Evolutionary conservation across 192 early-diverging fungal species (phyloP).

Genomic region (Lobosporangium transversale): DNA sequence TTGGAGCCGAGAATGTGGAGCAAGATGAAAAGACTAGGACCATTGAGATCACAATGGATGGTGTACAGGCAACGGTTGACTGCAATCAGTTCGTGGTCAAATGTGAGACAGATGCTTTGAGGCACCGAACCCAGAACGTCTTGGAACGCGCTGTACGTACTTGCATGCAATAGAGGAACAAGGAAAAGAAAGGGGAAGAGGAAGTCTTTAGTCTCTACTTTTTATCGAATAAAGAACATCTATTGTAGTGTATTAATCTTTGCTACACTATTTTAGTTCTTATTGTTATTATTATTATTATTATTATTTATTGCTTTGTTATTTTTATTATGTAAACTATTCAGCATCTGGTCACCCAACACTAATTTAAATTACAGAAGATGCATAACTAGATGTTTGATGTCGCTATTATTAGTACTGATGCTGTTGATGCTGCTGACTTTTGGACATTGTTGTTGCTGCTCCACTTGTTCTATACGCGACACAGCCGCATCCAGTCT

Average conservation of each 20-base stretch:
- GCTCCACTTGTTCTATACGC: constrained; percentile 2
- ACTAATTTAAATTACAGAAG: too few relatives aligned
- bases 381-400: too few relatives aligned
- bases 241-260: neutral
- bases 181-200: neutral
- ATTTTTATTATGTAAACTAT: too few relatives aligned
- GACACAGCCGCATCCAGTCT: neutral
- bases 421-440: neutral
- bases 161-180: constrained; percentile 23
- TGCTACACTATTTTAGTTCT: neutral
- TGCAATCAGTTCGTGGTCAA: constrained; percentile 26
- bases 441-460: neutral
- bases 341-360: too few relatives aligned
- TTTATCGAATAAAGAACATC: neutral
- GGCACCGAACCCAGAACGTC: constrained; percentile 44
- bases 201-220: neutral
- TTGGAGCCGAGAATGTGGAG: constrained; percentile 37
- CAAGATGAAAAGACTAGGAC: constrained; percentile 25
- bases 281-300: too few relatives aligned
- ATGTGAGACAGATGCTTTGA: constrained; percentile 38
- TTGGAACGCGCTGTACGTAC: constrained; percentile 45
- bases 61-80: constrained; percentile 28
- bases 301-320: neutral
- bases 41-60: constrained; percentile 31
- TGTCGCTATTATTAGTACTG: too few relatives aligned